A percentile compares a stretch with the other conserved stretches of the same genome.
These are phyloP conservation scores for Colletotrichum euphorbiae DNA, from an alignment of 2,329 filamentous ascomycete genomes.

Conservation along the genomic window DNA sequence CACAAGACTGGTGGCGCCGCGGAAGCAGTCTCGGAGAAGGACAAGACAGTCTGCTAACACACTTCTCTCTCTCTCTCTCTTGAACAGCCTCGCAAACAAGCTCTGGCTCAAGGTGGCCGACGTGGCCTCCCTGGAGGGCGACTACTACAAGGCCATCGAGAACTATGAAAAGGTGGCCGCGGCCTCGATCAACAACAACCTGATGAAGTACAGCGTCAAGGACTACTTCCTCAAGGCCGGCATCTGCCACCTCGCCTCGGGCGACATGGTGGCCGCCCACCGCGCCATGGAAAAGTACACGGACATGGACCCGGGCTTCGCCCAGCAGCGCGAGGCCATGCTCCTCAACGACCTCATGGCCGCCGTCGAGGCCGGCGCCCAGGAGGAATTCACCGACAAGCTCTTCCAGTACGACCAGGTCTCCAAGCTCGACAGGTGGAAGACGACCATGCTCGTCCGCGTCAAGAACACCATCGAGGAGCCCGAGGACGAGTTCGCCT, in stretches of 20 bases:
- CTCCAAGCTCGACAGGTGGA: conserved; percentile 96
- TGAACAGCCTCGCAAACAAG: conserved; percentile 84
- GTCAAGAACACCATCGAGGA: conserved; percentile 86
- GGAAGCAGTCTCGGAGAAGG: background rate
- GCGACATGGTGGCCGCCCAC: conserved; percentile 81
- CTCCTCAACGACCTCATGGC: conserved; percentile 81
- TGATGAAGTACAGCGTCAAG: conserved; percentile 95
- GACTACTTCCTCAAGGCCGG: conserved; percentile 96
- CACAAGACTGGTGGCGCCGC: background rate
- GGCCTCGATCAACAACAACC: conserved; percentile 84
- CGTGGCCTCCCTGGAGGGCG: conserved; percentile 80
- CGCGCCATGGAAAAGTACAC: conserved; percentile 85
- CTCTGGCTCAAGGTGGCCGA: conserved; percentile 93
- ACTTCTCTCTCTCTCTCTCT: background rate
- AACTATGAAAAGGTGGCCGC: conserved; percentile 87
- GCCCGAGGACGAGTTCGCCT: conserved; percentile 57
- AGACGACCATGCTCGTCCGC: conserved; percentile 85
- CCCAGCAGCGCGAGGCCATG: conserved; percentile 82
- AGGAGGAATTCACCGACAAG: conserved; percentile 86
- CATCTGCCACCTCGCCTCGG: conserved; percentile 83
- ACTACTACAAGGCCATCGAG: conserved; percentile 86
- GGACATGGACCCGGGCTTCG: conserved; percentile 83
- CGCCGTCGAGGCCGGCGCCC: conserved; percentile 80
- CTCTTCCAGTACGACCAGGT: conserved; percentile 91
- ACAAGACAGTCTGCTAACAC: background rate